These are phyloP conservation scores for Venturia aucupariae DNA, from an alignment of 2,329 filamentous ascomycete species.

Conservation along the genomic window DNA sequence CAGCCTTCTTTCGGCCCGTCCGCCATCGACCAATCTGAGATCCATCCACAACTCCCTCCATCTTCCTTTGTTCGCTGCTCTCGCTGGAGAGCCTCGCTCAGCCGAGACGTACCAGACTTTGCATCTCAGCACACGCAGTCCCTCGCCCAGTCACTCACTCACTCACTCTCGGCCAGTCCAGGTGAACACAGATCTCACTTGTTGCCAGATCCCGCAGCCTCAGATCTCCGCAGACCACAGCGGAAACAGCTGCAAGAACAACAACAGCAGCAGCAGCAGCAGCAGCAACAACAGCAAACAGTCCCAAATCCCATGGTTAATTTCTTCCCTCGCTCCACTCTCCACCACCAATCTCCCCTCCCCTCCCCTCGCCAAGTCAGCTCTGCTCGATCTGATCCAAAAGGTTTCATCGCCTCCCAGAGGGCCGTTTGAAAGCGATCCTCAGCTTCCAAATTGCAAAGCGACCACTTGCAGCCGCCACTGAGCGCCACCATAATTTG, in stretches of 20 bases:
- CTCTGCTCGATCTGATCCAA: neutral
- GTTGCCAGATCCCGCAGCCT: neutral
- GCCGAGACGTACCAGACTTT: slow-evolving; percentile 1
- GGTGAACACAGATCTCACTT: neutral
- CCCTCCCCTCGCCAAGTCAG: neutral
- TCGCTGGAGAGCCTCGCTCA: neutral
- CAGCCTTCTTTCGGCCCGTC: slow-evolving; percentile 8
- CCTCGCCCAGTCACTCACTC: neutral
- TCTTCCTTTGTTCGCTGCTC: slow-evolving; percentile 1
- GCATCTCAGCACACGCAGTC: neutral
- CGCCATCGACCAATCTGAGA: slow-evolving; percentile 9
- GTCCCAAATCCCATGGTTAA: neutral
- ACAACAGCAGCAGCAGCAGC: neutral
- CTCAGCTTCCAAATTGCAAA: neutral
- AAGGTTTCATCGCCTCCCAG: neutral
- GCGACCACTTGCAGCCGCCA: slow-evolving; percentile 10
- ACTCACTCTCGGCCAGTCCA: neutral
- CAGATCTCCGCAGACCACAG: neutral
- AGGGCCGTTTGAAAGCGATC: neutral
- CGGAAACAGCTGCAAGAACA: neutral
- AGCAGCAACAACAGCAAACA: neutral
- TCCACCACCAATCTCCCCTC: neutral
- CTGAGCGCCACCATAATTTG: slow-evolving; percentile 3
- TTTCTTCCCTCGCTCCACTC: neutral
- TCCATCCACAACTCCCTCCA: slow-evolving; percentile 10